Evolutionary conservation across 768 basidiomycete species (phyloP).

Genomic region (Pleurotus tuoliensis): DNA sequence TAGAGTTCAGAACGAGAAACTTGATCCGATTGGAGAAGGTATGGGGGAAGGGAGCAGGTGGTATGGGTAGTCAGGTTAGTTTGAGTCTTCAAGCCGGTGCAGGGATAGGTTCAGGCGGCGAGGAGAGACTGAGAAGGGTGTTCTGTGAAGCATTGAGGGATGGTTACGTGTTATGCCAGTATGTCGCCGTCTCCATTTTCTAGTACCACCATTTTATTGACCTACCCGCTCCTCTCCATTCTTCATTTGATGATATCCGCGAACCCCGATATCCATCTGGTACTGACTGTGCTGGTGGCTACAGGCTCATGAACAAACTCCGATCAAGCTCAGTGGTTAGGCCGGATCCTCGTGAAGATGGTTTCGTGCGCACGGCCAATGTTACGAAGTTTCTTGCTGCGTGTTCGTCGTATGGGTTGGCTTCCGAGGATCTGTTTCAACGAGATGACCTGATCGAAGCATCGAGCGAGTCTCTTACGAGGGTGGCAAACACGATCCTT

Average conservation of each 20-base stretch:
- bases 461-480: constrained; percentile 55
- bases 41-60: constrained; percentile 53
- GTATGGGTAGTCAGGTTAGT: constrained; percentile 38
- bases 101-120: constrained; percentile 49
- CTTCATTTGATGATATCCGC: neutral
- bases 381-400: constrained; percentile 76
- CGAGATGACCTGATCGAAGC: constrained; percentile 65
- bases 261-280: constrained; percentile 8
- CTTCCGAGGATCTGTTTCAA: constrained; percentile 60
- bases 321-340: constrained; percentile 55
- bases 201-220: constrained; percentile 15
- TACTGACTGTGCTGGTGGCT: constrained; percentile 1
- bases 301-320: constrained; percentile 77
- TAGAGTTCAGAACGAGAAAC: constrained; percentile 59
- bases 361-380: constrained; percentile 64
- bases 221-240: constrained; percentile 1
- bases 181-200: constrained; percentile 31
- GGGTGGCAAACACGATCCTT: constrained; percentile 73
- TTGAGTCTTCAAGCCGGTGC: constrained; percentile 24
- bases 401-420: constrained; percentile 63
- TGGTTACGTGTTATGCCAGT: constrained; percentile 90
- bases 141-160: constrained; percentile 79
- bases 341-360: constrained; percentile 64
- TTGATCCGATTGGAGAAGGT: constrained; percentile 68
- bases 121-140: constrained; percentile 68